phyloP scores from a whole-genome alignment of 805 yeast species.

The Spencermartinsiella europaea region DNA sequence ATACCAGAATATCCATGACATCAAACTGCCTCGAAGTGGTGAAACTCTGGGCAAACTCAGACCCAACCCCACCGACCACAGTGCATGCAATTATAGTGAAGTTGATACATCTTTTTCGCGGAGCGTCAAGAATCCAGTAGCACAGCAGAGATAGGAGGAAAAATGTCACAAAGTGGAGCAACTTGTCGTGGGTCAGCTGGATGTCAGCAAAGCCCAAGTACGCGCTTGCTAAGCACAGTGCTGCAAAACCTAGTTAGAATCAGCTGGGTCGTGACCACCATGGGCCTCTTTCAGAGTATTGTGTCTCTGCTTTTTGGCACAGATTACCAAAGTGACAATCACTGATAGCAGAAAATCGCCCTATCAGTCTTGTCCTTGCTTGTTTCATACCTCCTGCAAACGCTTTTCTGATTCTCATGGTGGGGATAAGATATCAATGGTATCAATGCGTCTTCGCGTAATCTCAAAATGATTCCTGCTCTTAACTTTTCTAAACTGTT shows the following conservation, averaged over 20 bases:
- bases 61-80: constrained; percentile 34
- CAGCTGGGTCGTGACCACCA: not conserved
- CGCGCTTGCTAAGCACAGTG: constrained; percentile 19
- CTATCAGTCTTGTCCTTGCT: not conserved
- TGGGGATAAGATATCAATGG: too few relatives aligned
- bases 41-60: constrained; percentile 35
- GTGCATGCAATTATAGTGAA: constrained; percentile 33
- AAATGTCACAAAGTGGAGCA: constrained; percentile 34
- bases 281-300: not conserved
- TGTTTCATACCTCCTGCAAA: constrained; percentile 25
- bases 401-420: constrained; percentile 27
- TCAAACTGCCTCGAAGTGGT: constrained; percentile 34
- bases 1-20: constrained; percentile 32
- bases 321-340: not conserved
- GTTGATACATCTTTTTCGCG: constrained; percentile 33
- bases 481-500: too few relatives aligned
- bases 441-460: too few relatives aligned
- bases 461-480: too few relatives aligned
- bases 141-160: constrained; percentile 34
- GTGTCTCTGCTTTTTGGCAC: too few relatives aligned
- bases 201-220: constrained; percentile 30
- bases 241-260: constrained; percentile 22
- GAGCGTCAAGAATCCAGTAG: constrained; percentile 39
- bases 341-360: too few relatives aligned
- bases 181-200: constrained; percentile 33